Evolutionary conservation across 2,329 filamentous ascomycete genomes (phyloP).

Genomic region (Canariomyces notabilis): DNA sequence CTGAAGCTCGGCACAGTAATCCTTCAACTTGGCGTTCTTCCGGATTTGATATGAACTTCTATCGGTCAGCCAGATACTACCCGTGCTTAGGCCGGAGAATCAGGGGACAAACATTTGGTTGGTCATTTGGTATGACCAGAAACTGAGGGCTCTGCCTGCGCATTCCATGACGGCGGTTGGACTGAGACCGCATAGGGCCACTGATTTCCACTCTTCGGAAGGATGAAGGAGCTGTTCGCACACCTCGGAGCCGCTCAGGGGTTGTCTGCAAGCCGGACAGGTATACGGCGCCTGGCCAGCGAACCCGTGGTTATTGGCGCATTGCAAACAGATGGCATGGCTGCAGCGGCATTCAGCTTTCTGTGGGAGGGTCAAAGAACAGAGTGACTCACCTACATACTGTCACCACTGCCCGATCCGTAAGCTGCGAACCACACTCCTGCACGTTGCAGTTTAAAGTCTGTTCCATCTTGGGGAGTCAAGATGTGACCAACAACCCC

Average conservation of each 20-base stretch:
- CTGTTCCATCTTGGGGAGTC: constrained; percentile 58
- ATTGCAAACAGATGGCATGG: constrained; percentile 79
- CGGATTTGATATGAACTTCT: constrained; percentile 14
- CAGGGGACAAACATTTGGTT: constrained; percentile 72
- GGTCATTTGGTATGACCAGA: constrained; percentile 81
- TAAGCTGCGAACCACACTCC: constrained; percentile 66
- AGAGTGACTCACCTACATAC: constrained; percentile 65
- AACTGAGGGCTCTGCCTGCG: constrained; percentile 69
- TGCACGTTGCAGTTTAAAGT: constrained; percentile 73
- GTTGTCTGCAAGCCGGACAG: constrained; percentile 73
- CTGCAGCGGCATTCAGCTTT: constrained; percentile 37
- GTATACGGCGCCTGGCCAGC: constrained; percentile 46
- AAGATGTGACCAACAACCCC: too few relatives aligned
- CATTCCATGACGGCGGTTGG: constrained; percentile 84
- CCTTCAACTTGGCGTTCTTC: constrained; percentile 17
- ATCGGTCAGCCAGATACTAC: constrained; percentile 10
- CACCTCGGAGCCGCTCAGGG: constrained; percentile 64
- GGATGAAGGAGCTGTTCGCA: constrained; percentile 64
- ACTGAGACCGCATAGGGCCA: constrained; percentile 73
- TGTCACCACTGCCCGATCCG: constrained; percentile 72
- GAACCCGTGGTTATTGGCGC: constrained; percentile 63
- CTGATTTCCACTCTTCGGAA: constrained; percentile 85
- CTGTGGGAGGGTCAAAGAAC: neutral
- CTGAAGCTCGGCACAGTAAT: constrained; percentile 15
- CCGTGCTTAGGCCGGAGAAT: neutral